These are phyloP conservation scores for Theileria equi DNA, from an alignment of 169 alveolate species.

Conservation along the genomic window DNA sequence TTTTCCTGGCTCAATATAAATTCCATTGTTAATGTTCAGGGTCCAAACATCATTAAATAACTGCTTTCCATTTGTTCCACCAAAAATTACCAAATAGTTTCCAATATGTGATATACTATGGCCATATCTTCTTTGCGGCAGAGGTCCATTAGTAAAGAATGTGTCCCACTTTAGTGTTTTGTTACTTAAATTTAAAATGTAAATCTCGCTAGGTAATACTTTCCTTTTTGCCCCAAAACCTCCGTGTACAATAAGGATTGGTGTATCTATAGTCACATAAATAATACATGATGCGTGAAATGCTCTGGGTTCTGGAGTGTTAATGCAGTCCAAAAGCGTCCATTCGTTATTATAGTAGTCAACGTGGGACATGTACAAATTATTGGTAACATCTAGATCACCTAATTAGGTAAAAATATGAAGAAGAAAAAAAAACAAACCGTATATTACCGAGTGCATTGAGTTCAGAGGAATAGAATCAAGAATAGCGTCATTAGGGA, in stretches of 20 bases:
- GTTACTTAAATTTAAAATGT: constrained; percentile 13
- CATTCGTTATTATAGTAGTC: neutral
- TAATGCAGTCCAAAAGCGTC: constrained; percentile 9
- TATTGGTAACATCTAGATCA: constrained; percentile 31
- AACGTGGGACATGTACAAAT: constrained; percentile 6
- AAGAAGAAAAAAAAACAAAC: too few relatives aligned
- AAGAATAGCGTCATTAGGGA: neutral
- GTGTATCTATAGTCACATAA: constrained; percentile 38
- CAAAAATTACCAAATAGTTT: constrained; percentile 30
- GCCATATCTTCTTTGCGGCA: constrained; percentile 44
- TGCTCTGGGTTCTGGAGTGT: constrained; percentile 52
- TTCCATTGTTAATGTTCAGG: constrained; percentile 22
- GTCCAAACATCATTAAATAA: constrained; percentile 56
- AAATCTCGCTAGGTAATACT: constrained; percentile 20
- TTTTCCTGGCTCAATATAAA: neutral
- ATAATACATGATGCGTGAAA: constrained; percentile 59
- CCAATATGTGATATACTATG: constrained; percentile 58
- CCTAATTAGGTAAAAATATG: constrained; percentile 1
- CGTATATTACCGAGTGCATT: neutral
- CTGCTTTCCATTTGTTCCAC: constrained; percentile 40
- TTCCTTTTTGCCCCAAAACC: constrained; percentile 31
- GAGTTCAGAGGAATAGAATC: neutral
- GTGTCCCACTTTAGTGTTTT: constrained; percentile 7
- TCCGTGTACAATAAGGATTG: constrained; percentile 36
- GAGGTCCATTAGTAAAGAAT: constrained; percentile 13